phyloP scores from a whole-genome alignment of 495 filamentous ascomycete genomes.

The Neurospora sp. region DNA sequence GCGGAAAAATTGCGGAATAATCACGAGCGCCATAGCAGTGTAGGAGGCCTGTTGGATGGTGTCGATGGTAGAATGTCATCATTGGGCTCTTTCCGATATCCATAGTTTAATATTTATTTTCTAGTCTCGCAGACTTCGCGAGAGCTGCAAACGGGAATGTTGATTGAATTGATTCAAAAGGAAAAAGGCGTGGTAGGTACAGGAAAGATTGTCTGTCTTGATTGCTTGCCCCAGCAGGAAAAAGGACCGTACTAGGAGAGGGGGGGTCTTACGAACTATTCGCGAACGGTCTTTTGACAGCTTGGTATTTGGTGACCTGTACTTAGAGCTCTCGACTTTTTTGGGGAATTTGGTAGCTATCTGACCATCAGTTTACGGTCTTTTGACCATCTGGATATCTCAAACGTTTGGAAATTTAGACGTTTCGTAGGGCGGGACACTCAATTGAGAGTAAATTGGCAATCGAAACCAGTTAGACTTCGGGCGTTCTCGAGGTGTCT shows the following conservation, averaged over 20 bases:
- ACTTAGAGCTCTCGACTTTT: no score
- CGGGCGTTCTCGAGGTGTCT: no score
- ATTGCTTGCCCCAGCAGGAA: background rate
- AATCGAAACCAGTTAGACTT: no score
- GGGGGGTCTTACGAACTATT: no score
- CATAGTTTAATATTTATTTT: background rate
- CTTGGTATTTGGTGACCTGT: no score
- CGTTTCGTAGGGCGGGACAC: no score
- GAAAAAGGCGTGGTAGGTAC: background rate
- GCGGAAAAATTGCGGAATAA: background rate
- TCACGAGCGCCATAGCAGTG: background rate
- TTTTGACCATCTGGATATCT: no score
- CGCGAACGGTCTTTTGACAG: no score
- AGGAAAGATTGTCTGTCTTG: background rate
- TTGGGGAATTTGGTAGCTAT: no score
- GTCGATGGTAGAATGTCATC: background rate
- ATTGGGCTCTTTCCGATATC: background rate
- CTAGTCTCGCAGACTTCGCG: background rate
- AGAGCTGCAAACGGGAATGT: background rate
- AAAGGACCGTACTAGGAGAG: background rate
- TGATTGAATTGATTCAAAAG: background rate
- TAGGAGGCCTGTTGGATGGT: background rate
- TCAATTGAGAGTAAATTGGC: no score
- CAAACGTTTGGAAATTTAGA: no score
- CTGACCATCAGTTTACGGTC: no score